Conservation (phyloP, 1,139 yeast genomes). For the Hansenula sp. region DNA sequence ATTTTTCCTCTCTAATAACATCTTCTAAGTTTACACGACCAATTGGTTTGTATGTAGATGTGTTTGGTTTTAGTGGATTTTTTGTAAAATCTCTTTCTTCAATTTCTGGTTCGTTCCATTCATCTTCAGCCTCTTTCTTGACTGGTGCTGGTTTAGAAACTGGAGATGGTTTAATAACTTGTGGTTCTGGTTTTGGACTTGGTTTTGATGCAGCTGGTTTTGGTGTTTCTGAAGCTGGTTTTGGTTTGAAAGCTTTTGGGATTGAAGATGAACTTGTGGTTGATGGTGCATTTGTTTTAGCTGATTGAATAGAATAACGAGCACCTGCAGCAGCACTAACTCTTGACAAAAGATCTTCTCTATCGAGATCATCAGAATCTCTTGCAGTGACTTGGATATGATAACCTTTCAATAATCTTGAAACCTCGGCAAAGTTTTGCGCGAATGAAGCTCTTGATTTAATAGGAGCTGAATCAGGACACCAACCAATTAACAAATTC, state of each 20-base stretch:
- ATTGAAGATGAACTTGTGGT: constrained; percentile 34
- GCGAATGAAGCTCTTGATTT: constrained; percentile 73
- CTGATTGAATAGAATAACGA: constrained; percentile 67
- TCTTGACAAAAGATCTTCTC: constrained; percentile 66
- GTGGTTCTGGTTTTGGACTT: constrained; percentile 27
- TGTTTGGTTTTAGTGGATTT: constrained; percentile 52
- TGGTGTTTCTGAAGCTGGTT: constrained; percentile 31
- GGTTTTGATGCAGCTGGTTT: constrained; percentile 33
- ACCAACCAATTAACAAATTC: constrained; percentile 87
- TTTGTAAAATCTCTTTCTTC: constrained; percentile 65
- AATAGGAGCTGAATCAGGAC: constrained; percentile 81
- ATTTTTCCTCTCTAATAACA: constrained; percentile 33
- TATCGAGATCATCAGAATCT: constrained; percentile 84
- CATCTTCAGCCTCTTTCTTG: constrained; percentile 38
- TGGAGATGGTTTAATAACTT: constrained; percentile 23
- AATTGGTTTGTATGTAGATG: constrained; percentile 48
- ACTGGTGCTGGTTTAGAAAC: constrained; percentile 2
- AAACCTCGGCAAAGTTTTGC: constrained; percentile 68
- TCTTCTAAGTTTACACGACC: constrained; percentile 48
- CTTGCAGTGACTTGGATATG: constrained; percentile 98
- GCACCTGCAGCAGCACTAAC: constrained; percentile 95
- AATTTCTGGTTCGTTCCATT: constrained; percentile 61
- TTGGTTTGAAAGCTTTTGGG: constrained; percentile 26
- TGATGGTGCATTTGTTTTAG: constrained; percentile 25
- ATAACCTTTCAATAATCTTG: constrained; percentile 69